Base-by-base conservation (phyloP, 2,329 filamentous ascomycete species). In the Neopestalotiopsis rosae region DNA sequence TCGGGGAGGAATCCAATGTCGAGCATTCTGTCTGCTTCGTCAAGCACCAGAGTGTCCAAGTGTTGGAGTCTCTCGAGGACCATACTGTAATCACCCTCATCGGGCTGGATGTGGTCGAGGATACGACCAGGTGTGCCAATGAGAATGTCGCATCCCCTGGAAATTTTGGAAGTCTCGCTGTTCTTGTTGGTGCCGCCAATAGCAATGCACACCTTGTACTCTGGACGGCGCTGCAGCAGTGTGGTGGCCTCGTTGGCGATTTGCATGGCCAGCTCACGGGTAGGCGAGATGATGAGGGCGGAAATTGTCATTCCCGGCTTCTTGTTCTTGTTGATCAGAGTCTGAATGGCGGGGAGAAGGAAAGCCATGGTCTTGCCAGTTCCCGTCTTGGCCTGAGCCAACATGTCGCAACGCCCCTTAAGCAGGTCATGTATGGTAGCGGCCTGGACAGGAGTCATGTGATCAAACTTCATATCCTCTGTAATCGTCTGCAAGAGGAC, bases 321-420 rank as follows among this genome's bases (percentile, higher is more conserved):
- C 30, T 74, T 70, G 67, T 79, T 79, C 68, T 78, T 79, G 64
- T 80, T 81, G 74, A 95, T 84, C 75, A 96, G 91, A 69, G 89
- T 92, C 78, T 96, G 92, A 45, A 97, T 82, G n/a, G 93, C 87
- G n/a, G 94, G 94, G 3, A 96, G 83, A 45, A 97, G 85, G 81
- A 97, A 97, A 62, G 92, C 94, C 67, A 96, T 81, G 0, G 94
- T 97, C 82, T 97, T 97, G 74, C 94, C 94, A 0, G 94, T 97
- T 72, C 94, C 94, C 0, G 94, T 97, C 83, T 92, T 95, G 65
- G 94, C 94, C 80, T 96, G 94, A 6, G 93, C 94, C 69, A 97
- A 83, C 69, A 89, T 83, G 75, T 88, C 86, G 65, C 74, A 78
- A 32, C 81, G 79, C 65, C 79, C 79, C 0, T 82, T 81, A 12